Conservation (phyloP, 139 green algal species). For the Dunaliella sp. region DNA sequence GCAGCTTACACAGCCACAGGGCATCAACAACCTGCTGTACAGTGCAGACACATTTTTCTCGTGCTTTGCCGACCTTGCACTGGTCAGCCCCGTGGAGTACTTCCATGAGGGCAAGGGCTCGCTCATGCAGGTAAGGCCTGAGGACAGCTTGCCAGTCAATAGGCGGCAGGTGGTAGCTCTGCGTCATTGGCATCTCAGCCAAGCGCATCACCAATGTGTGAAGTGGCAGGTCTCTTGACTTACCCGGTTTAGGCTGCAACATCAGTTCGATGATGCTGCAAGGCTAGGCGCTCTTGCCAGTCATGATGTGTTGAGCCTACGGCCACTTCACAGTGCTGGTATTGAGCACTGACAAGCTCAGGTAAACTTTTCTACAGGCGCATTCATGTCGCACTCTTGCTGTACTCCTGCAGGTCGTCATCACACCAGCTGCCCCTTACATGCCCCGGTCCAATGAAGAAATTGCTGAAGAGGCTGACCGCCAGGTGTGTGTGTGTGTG, state of each 20-base stretch:
- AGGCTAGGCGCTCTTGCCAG: no score
- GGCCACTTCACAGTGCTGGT: no score
- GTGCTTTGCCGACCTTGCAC: conserved; percentile 96
- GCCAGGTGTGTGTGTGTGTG: conserved; percentile 56
- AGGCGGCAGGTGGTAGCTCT: no score
- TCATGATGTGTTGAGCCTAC: no score
- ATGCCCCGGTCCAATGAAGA: conserved; percentile 90
- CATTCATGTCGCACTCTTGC: neutral
- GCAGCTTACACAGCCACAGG: conserved; percentile 36
- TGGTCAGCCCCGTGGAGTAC: conserved; percentile 90
- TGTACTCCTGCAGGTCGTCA: conserved; percentile 75
- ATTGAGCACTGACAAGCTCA: neutral
- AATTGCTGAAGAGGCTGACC: conserved; percentile 81
- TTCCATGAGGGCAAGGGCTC: conserved; percentile 86
- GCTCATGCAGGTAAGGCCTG: conserved; percentile 74
- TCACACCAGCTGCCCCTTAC: conserved; percentile 90
- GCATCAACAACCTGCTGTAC: conserved; percentile 96
- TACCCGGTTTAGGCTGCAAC: no score
- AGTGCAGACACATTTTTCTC: conserved; percentile 83
- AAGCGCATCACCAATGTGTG: no score
- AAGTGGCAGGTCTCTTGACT: no score
- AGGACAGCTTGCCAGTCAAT: no score
- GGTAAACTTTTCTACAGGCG: neutral
- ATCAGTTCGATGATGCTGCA: no score
- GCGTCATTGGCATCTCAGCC: no score